A percentile compares a stretch with the other conserved stretches of the same genome.
These are phyloP conservation scores for Lippia alba DNA, from an alignment of 305 asterid species.

Conservation along the genomic window DNA sequence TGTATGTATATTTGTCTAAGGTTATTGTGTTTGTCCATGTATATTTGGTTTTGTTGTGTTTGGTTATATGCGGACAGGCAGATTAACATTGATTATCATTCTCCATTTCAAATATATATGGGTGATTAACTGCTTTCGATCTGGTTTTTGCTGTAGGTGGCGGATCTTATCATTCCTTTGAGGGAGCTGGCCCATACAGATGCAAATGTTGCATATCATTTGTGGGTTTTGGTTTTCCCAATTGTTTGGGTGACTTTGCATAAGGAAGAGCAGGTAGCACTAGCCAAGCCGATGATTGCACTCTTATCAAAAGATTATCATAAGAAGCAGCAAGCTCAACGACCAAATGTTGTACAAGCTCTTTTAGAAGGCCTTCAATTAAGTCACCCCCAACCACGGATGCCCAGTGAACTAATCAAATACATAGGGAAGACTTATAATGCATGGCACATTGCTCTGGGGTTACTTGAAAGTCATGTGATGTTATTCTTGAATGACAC, in stretches of 20 bases:
- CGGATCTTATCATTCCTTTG: conserved; percentile 91
- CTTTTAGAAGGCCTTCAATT: conserved; percentile 98
- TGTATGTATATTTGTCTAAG: neutral
- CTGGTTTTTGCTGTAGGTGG: conserved; percentile 60
- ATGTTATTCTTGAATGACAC: conserved; percentile 92
- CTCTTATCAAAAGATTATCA: conserved; percentile 97
- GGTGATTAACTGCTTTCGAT: conserved; percentile 32
- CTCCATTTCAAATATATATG: conserved; percentile 20
- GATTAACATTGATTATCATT: conserved; percentile 23
- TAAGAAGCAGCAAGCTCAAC: conserved; percentile 90
- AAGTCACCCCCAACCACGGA: conserved; percentile 99
- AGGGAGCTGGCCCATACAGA: conserved; percentile 97
- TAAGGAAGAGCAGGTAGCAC: conserved; percentile 93
- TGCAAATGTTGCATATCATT: conserved; percentile 93
- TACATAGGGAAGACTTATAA: conserved; percentile 98
- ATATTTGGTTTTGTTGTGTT: neutral
- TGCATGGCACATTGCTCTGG: conserved; percentile 97
- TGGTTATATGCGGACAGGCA: conserved; percentile 3
- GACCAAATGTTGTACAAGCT: conserved; percentile 99
- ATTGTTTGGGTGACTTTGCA: conserved; percentile 99
- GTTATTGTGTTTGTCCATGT: neutral
- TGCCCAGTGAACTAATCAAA: conserved; percentile 99
- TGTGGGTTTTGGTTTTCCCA: conserved; percentile 99
- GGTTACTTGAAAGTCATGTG: conserved; percentile 97
- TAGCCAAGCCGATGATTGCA: conserved; percentile 98